phyloP scores from a whole-genome alignment of 2,329 filamentous ascomycete species.

The Cordyceps cateniannulata region DNA sequence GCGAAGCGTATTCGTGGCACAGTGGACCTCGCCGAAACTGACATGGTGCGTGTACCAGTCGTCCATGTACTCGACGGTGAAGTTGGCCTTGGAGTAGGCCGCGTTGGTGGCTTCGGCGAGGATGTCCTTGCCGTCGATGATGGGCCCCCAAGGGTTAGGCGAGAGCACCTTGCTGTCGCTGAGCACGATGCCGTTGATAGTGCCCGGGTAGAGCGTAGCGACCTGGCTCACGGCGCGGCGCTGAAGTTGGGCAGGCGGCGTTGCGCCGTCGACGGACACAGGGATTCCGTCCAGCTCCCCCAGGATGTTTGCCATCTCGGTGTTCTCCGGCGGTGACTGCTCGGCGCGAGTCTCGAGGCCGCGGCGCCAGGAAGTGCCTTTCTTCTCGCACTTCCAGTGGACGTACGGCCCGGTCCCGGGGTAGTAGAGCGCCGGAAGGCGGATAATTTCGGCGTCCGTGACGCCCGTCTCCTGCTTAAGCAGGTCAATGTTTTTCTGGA shows the following conservation, averaged over 20 bases:
- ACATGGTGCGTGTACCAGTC: constrained; percentile 8
- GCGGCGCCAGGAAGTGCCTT: too few species aligned
- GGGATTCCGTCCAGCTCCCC: too few species aligned
- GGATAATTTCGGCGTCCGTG: constrained; percentile 19
- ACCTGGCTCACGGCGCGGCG: not conserved
- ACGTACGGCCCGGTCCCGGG: not conserved
- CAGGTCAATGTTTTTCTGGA: constrained; percentile 19
- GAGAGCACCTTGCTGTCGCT: constrained; percentile 5
- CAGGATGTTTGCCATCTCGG: too few species aligned
- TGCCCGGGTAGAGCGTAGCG: constrained; percentile 13
- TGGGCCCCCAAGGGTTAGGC: constrained; percentile 6
- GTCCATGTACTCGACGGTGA: constrained; percentile 7
- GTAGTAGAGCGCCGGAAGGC: constrained; percentile 18
- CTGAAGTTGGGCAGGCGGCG: too few species aligned
- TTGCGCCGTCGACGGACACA: too few species aligned
- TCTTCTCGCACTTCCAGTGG: not conserved
- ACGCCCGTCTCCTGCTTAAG: constrained; percentile 21
- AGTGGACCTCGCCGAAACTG: not conserved
- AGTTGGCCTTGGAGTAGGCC: not conserved
- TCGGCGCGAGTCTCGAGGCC: too few species aligned
- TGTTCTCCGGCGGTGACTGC: too few species aligned
- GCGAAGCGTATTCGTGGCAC: not conserved
- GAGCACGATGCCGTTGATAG: constrained; percentile 20
- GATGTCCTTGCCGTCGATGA: constrained; percentile 4
- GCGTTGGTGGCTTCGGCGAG: not conserved